These are phyloP conservation scores for Polygonum maritimum DNA, from an alignment of 148 eudicot species.

Conservation along the genomic window DNA sequence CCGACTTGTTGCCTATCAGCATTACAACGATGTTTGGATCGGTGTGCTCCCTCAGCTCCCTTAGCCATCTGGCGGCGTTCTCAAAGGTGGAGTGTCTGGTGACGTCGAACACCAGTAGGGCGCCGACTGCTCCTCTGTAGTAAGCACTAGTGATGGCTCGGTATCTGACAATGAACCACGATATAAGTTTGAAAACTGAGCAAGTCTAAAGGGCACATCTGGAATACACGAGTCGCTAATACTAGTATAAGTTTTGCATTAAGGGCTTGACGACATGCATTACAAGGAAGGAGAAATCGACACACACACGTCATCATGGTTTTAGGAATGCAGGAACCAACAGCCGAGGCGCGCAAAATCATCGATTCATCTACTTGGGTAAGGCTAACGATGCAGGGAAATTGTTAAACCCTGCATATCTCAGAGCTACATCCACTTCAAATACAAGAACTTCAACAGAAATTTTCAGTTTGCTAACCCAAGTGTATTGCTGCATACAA, in stretches of 20 bases:
- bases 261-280: too few species aligned
- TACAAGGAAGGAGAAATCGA: too few species aligned
- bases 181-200: not conserved
- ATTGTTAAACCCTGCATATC: not conserved
- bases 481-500: not conserved
- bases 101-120: slow-evolving; percentile 80
- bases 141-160: slow-evolving; percentile 95
- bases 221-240: too few species aligned
- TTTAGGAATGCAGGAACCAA: not conserved
- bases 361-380: not conserved
- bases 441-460: not conserved
- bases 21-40: slow-evolving; percentile 84
- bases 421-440: not conserved
- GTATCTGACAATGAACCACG: slow-evolving; percentile 28
- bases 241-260: too few species aligned
- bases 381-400: not conserved
- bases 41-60: slow-evolving; percentile 74
- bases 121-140: slow-evolving; percentile 92
- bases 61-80: slow-evolving; percentile 70
- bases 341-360: not conserved
- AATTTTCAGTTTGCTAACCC: not conserved
- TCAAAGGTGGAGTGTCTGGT: slow-evolving; percentile 76
- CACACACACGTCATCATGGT: not conserved
- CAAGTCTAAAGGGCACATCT: not conserved
- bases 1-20: slow-evolving; percentile 89